phyloP scores from a whole-genome alignment of 352 stramenopile genomes.

The Phytopythium sindhum region DNA sequence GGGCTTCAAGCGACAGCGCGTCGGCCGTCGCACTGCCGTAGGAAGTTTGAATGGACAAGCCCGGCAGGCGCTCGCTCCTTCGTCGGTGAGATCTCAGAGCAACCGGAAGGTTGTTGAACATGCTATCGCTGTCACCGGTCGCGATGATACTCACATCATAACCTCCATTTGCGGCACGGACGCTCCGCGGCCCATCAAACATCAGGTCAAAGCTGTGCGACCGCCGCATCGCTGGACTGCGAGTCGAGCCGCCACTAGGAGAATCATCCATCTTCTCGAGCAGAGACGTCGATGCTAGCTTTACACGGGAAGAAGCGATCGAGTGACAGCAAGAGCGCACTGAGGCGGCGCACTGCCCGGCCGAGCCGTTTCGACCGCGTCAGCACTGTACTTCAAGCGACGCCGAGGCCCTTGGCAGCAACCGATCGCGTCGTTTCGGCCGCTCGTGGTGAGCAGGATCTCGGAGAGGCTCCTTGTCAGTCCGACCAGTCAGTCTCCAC shows the following conservation, averaged over 20 bases:
- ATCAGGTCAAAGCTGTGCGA: slow-evolving; percentile 41
- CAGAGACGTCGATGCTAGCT: neutral
- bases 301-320: neutral
- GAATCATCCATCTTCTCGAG: neutral
- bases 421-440: slow-evolving; percentile 11
- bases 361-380: slow-evolving; percentile 4
- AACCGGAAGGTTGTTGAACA: neutral
- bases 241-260: neutral
- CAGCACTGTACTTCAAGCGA: neutral
- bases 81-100: slow-evolving; percentile 1
- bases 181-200: neutral
- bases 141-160: neutral
- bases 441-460: neutral
- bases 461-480: neutral
- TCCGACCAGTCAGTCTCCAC: neutral
- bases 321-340: neutral
- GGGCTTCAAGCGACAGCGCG: slow-evolving; percentile 40
- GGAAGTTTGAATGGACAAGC: slow-evolving; percentile 22
- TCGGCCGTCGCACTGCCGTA: slow-evolving; percentile 31
- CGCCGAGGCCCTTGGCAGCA: neutral
- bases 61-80: slow-evolving; percentile 9
- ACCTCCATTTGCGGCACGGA: neutral
- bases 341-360: neutral
- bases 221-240: slow-evolving; percentile 24
- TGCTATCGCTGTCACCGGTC: neutral